Conservation (phyloP, 2,329 filamentous ascomycete genomes). For the Alternaria brassicae region DNA sequence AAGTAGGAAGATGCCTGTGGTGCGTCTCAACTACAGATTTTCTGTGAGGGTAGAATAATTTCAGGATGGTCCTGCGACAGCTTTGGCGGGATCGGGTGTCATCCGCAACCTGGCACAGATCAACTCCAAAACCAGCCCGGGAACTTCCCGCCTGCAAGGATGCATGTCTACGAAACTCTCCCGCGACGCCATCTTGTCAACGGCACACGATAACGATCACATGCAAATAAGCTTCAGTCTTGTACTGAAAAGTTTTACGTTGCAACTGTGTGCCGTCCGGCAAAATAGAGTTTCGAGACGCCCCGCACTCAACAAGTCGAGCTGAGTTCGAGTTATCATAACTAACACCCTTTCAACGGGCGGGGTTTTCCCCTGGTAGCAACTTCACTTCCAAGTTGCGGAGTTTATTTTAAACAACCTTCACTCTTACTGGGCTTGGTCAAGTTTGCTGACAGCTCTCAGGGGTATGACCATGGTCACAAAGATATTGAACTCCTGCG, state of each 20-base stretch:
- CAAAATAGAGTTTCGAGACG: constrained; percentile 11
- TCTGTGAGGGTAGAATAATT: neutral
- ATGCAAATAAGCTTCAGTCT: constrained; percentile 1
- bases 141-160: constrained; percentile 2
- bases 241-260: constrained; percentile 10
- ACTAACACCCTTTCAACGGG: constrained; percentile 2
- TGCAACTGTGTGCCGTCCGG: constrained; percentile 6
- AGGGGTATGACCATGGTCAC: constrained; percentile 79
- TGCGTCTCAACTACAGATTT: neutral
- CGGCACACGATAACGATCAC: neutral
- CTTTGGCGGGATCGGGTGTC: constrained; percentile 2
- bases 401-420: neutral
- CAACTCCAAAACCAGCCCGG: constrained; percentile 1
- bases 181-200: neutral
- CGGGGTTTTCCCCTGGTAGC: neutral
- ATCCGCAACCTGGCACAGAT: constrained; percentile 5
- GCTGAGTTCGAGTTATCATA: constrained; percentile 1
- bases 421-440: constrained; percentile 1
- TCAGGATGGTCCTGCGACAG: neutral
- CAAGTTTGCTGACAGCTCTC: constrained; percentile 33
- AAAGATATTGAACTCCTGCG: constrained; percentile 81
- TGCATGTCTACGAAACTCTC: neutral
- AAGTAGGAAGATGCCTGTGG: neutral
- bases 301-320: constrained; percentile 12
- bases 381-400: neutral